Conservation (phyloP, 2,329 filamentous ascomycete genomes). For the Trichothecium sympodiale region DNA sequence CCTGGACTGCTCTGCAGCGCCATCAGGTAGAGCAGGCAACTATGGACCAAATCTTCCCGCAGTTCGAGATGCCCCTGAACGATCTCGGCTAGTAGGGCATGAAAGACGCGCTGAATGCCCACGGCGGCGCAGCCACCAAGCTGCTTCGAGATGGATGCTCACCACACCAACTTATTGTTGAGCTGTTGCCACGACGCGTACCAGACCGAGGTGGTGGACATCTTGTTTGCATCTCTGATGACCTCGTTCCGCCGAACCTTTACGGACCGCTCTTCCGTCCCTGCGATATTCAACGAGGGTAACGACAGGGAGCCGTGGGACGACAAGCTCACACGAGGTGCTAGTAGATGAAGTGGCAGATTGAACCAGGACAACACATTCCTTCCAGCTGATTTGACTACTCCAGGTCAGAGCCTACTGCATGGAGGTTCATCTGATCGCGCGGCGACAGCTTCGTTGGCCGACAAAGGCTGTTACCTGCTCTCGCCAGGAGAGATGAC, state of each 20-base stretch:
- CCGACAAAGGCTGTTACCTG: too few relatives aligned
- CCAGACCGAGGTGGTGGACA: constrained; percentile 24
- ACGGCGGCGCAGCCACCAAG: constrained; percentile 3
- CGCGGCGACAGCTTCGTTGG: too few relatives aligned
- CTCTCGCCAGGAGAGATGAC: too few relatives aligned
- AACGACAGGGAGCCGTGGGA: constrained; percentile 28
- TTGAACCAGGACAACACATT: too few relatives aligned
- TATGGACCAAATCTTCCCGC: constrained; percentile 1
- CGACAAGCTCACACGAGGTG: too few relatives aligned
- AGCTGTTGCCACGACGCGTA: constrained; percentile 12
- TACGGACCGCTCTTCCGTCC: constrained; percentile 15
- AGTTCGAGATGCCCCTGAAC: constrained; percentile 4
- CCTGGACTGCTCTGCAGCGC: constrained; percentile 21
- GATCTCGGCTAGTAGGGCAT: constrained; percentile 12
- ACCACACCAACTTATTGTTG: constrained; percentile 5
- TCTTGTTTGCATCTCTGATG: constrained; percentile 22
- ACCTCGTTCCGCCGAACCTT: constrained; percentile 24
- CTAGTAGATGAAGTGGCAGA: too few relatives aligned
- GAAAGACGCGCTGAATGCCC: constrained; percentile 4
- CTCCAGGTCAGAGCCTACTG: too few relatives aligned
- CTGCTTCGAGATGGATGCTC: constrained; percentile 3
- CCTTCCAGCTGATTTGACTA: too few relatives aligned
- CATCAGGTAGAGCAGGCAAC: constrained; percentile 12
- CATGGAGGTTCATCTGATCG: too few relatives aligned
- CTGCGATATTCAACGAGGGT: constrained; percentile 26